Evolutionary conservation across 495 filamentous ascomycete species (phyloP).

Genomic region (Aspergillus olivimuriae): DNA sequence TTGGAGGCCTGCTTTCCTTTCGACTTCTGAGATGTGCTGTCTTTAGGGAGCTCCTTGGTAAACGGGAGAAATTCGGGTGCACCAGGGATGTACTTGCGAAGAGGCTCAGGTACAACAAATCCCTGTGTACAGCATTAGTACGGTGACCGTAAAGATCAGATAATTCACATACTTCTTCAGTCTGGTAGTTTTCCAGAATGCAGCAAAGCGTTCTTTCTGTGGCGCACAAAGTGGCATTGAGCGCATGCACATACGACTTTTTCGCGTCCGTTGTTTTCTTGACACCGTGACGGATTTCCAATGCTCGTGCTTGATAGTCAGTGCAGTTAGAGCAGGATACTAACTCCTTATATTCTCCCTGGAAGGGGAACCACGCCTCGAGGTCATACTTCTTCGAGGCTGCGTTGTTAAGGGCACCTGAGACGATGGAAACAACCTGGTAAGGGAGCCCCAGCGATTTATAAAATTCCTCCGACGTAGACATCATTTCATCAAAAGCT

Average conservation of each 20-base stretch:
- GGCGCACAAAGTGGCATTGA: constrained; percentile 89
- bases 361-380: constrained; percentile 96
- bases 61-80: constrained; percentile 82
- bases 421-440: constrained; percentile 87
- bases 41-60: constrained; percentile 74
- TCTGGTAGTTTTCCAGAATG: constrained; percentile 94
- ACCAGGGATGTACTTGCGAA: constrained; percentile 90
- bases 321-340: constrained; percentile 96
- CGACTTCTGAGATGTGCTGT: constrained; percentile 54
- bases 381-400: constrained; percentile 94
- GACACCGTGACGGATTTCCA: constrained; percentile 78
- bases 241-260: constrained; percentile 90
- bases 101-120: constrained; percentile 74
- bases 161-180: constrained; percentile 57
- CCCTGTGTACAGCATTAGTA: constrained; percentile 46
- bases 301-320: constrained; percentile 83
- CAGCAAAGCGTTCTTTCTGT: constrained; percentile 94
- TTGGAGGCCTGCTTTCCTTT: constrained; percentile 38
- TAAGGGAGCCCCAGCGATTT: constrained; percentile 83
- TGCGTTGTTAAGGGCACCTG: constrained; percentile 88
- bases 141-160: background rate
- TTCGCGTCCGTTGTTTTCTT: constrained; percentile 73
- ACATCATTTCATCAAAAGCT: constrained; percentile 88
- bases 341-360: constrained; percentile 94
- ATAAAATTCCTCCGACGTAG: constrained; percentile 88